Base-by-base conservation (phyloP, 805 yeast species). In the Pichia nakasei region DNA sequence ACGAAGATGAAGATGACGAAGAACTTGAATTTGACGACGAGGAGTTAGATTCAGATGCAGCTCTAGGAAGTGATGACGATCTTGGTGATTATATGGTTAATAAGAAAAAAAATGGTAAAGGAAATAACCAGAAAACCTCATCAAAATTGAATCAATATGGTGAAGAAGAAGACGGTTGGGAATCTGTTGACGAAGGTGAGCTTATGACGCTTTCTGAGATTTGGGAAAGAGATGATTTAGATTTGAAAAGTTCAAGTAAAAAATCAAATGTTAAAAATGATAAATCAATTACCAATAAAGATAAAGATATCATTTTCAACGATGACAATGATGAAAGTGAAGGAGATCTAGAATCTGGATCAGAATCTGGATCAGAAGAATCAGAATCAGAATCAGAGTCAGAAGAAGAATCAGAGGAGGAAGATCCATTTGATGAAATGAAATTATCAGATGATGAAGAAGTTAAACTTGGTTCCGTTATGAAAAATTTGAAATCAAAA, bases 161-260 rank as follows among this genome's bases (percentile, higher is more conserved):
- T 15, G 74, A 70, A 9, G 73, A 67, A 9, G 78, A 70, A 17
- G 80, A 74, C n/a, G 91, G 76, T 12, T 83, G 85, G 56, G 75
- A 75, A 22, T 80, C 89, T 56, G 70, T 84, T 36, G 95, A 86
- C 54, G 96, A 86, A 57, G 68, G 63, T 26, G 84, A 86, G 51
- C 69, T 88, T 43, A 72, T 83, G 47, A 76, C 94, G 0, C 67
- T 88, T 34, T 82, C 95, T n/a, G 88, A 81, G 52, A 88, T 85
- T 3, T 87, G 95, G 95, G 96, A 84, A 56, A 62, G 78, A 63
- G 93, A 85, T 58, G 86, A 80, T 27, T 64, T 60, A 24, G 81
- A 75, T 49, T 57, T 41, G 27, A 39, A 19, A 17, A 22, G 45
- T 31, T 36, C 26, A 7, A 19, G 13, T 8, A 34, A 38, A 13